A percentile compares a stretch with the other conserved stretches of the same genome.
phyloP scores from a whole-genome alignment of 768 basidiomycete genomes.

The Candolleomyces eurysporus region DNA sequence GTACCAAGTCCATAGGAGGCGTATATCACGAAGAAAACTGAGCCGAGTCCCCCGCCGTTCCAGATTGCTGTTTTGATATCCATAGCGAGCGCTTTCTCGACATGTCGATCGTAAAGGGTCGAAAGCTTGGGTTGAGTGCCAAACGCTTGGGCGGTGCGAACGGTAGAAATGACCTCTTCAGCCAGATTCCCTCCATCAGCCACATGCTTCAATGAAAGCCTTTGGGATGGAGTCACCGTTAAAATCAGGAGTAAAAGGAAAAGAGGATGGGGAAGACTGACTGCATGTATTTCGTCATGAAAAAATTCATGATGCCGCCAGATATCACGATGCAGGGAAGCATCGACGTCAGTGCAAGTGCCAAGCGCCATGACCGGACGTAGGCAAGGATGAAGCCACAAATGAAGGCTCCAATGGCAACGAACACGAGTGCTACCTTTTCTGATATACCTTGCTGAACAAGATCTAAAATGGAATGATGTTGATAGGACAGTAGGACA shows the following conservation, averaged over 20 bases:
- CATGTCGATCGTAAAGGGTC: conserved; percentile 60
- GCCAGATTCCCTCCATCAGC: conserved; percentile 82
- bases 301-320: conserved; percentile 70
- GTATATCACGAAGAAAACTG: conserved; percentile 87
- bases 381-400: conserved; percentile 80
- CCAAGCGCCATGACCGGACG: conserved; percentile 72
- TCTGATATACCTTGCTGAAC: conserved; percentile 91
- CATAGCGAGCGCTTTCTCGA: conserved; percentile 48
- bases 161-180: conserved; percentile 89
- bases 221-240: conserved; percentile 20
- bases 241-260: neutral
- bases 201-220: conserved; percentile 68
- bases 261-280: conserved; percentile 32
- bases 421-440: conserved; percentile 67
- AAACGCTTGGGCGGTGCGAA: conserved; percentile 91
- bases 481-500: neutral
- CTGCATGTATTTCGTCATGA: conserved; percentile 64
- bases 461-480: conserved; percentile 47
- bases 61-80: conserved; percentile 61
- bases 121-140: conserved; percentile 70
- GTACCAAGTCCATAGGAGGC: conserved; percentile 65
- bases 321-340: conserved; percentile 79
- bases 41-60: conserved; percentile 59
- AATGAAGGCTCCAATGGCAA: conserved; percentile 63
- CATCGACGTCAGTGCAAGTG: conserved; percentile 78